Conservation (phyloP, 345 rosid species). For the Pugionium dolabratum region DNA sequence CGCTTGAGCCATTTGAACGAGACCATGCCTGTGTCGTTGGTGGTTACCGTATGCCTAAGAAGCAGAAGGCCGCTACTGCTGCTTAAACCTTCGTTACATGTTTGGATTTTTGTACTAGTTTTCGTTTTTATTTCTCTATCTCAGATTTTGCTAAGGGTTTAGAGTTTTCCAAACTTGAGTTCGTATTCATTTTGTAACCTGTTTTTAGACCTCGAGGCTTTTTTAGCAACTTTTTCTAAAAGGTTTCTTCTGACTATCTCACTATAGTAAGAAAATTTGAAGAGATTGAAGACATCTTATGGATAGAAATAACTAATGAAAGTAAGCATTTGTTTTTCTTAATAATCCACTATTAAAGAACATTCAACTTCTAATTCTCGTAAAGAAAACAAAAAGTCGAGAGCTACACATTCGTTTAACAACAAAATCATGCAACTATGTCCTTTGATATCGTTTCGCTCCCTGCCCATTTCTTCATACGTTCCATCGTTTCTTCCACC, state of each 20-base stretch:
- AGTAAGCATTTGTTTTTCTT: no score
- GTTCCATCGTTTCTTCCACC: slow-evolving; percentile 65
- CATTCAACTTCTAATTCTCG: no score
- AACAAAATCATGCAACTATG: slow-evolving; percentile 20
- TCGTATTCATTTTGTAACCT: not conserved
- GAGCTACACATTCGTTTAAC: slow-evolving; percentile 14
- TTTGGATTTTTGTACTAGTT: not conserved
- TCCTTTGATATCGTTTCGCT: slow-evolving; percentile 35
- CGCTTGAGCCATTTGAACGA: slow-evolving; percentile 96
- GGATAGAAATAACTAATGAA: no score
- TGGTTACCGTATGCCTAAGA: slow-evolving; percentile 85
- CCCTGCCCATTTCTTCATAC: slow-evolving; percentile 74
- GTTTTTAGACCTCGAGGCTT: not conserved
- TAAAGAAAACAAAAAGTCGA: slow-evolving; percentile 3
- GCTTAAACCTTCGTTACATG: slow-evolving; percentile 16
- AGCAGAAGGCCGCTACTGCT: slow-evolving; percentile 55
- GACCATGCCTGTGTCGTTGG: slow-evolving; percentile 98
- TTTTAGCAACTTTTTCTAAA: no score
- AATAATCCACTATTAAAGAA: no score
- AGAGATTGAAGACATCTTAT: no score
- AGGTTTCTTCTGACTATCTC: no score
- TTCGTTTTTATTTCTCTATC: not conserved
- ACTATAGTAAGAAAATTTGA: no score
- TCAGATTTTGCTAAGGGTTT: slow-evolving; percentile 4
- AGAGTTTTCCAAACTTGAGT: not conserved